These are phyloP conservation scores for Phyllosticta ampelicida DNA, from an alignment of 2,329 filamentous ascomycete genomes.

Conservation along the genomic window DNA sequence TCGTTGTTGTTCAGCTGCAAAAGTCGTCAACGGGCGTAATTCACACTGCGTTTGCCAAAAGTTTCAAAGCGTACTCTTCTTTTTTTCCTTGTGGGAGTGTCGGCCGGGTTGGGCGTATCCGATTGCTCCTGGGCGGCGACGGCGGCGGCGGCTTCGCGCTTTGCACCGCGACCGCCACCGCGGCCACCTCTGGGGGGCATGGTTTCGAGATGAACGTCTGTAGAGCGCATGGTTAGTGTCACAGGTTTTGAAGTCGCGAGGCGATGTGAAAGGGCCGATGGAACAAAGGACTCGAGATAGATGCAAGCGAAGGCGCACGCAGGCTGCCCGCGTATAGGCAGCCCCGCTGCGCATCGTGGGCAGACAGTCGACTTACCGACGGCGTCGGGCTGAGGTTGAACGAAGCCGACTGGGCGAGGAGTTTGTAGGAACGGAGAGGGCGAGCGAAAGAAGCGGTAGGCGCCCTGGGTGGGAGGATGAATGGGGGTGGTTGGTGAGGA, in stretches of 20 bases:
- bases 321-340: slow-evolving; percentile 18
- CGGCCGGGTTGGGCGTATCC: slow-evolving; percentile 38
- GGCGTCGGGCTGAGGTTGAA: slow-evolving; percentile 20
- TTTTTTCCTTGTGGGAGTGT: slow-evolving; percentile 38
- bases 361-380: slow-evolving; percentile 20
- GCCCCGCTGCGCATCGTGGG: slow-evolving; percentile 9
- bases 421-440: not conserved
- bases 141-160: slow-evolving; percentile 1
- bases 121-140: slow-evolving; percentile 15
- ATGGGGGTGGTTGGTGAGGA: not conserved
- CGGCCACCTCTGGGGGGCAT: slow-evolving; percentile 9
- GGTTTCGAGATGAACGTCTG: not conserved
- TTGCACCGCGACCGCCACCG: slow-evolving; percentile 9
- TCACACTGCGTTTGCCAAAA: not conserved
- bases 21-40: not conserved
- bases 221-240: not conserved
- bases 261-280: not conserved
- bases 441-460: slow-evolving; percentile 13
- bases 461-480: not conserved
- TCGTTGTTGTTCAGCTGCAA: slow-evolving; percentile 26
- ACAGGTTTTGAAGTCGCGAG: not conserved
- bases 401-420: slow-evolving; percentile 2
- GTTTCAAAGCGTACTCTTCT: slow-evolving; percentile 29
- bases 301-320: slow-evolving; percentile 5
- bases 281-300: not conserved